Conservation (phyloP, 257 asterid genomes). For the Fraxinus quadrangulata region DNA sequence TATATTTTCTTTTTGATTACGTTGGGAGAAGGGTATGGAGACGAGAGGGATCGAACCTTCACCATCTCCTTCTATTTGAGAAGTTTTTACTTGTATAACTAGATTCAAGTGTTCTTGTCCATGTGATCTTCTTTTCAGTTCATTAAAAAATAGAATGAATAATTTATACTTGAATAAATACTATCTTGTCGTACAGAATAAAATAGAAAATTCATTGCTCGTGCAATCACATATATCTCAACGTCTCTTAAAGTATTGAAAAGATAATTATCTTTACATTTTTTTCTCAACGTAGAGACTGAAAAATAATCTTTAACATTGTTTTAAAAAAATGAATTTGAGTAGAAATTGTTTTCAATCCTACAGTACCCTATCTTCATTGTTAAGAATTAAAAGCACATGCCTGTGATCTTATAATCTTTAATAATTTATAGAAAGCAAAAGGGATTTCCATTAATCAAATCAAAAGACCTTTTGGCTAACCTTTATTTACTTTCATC, state of each 20-base stretch:
- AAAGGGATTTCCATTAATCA: constrained; percentile 3
- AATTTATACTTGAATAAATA: neutral
- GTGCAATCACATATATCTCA: neutral
- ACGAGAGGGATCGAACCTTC: too few relatives aligned
- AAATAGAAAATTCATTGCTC: neutral
- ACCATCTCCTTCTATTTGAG: too few relatives aligned
- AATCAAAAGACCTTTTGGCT: constrained; percentile 34
- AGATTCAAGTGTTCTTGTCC: too few relatives aligned
- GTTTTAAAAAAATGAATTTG: neutral
- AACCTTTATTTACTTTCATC: constrained; percentile 15
- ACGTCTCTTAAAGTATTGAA: neutral
- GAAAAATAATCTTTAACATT: too few relatives aligned
- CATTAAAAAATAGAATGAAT: too few relatives aligned
- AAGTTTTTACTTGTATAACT: too few relatives aligned
- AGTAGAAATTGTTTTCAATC: neutral
- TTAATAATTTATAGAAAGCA: neutral
- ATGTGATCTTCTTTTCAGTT: neutral
- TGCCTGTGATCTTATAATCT: constrained; percentile 24
- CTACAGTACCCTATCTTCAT: constrained; percentile 7
- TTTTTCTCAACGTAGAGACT: too few relatives aligned
- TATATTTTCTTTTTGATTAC: too few relatives aligned
- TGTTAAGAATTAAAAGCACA: constrained; percentile 25
- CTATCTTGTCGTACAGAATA: neutral
- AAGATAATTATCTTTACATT: too few relatives aligned
- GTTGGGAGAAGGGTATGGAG: too few relatives aligned